These are phyloP conservation scores for Hemileccinum rubropunctum DNA, from an alignment of 768 basidiomycete species.

Conservation along the genomic window DNA sequence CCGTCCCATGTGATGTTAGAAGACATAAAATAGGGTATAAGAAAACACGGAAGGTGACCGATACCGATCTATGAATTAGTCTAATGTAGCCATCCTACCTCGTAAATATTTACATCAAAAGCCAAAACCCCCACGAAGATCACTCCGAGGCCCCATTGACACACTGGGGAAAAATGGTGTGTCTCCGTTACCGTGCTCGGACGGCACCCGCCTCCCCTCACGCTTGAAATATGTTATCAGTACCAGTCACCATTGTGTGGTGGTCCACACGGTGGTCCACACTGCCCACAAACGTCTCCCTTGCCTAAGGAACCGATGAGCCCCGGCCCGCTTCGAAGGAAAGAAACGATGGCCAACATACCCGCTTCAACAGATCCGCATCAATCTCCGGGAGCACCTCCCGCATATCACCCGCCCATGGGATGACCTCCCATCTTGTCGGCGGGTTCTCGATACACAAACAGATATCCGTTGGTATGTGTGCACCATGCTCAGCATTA, in stretches of 20 bases:
- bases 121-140: too few species aligned
- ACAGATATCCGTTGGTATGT: constrained; percentile 79
- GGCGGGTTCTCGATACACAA: constrained; percentile 72
- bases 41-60: too few species aligned
- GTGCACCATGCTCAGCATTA: constrained; percentile 67
- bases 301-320: constrained; percentile 25
- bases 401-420: constrained; percentile 49
- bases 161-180: too few species aligned
- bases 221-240: constrained; percentile 19
- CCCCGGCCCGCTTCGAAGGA: not conserved
- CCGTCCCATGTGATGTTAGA: too few species aligned
- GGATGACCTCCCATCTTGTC: constrained; percentile 67
- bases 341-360: constrained; percentile 15
- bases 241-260: constrained; percentile 12
- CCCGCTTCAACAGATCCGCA: constrained; percentile 56
- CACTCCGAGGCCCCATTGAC: too few species aligned
- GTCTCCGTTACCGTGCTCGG: too few species aligned
- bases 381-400: constrained; percentile 66
- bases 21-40: too few species aligned
- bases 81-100: too few species aligned
- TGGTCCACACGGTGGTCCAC: too few species aligned
- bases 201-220: not conserved
- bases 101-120: too few species aligned
- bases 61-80: too few species aligned
- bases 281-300: constrained; percentile 18